phyloP scores from a whole-genome alignment of 1,284 basidiomycete species.

The Ceratobasidium sp. region DNA sequence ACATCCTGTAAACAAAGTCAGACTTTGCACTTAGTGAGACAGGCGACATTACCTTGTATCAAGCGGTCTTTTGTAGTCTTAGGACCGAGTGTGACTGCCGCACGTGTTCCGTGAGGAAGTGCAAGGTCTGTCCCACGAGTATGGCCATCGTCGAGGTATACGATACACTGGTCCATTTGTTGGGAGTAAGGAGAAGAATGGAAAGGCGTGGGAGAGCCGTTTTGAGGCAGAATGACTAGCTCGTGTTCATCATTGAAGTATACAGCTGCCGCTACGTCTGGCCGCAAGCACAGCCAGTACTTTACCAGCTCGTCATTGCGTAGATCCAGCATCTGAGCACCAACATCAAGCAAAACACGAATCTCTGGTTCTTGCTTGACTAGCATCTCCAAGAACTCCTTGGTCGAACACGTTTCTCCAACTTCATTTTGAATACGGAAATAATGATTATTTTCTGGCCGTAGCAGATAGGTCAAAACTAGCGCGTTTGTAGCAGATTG shows the following conservation, averaged over 20 bases:
- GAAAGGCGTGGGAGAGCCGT: neutral
- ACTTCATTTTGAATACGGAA: constrained; percentile 44
- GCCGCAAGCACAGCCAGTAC: too few relatives aligned
- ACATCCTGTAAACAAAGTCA: constrained; percentile 49
- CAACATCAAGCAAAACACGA: too few relatives aligned
- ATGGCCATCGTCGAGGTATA: constrained; percentile 26
- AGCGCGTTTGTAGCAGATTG: constrained; percentile 60
- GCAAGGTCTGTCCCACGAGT: constrained; percentile 20
- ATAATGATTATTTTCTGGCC: constrained; percentile 52
- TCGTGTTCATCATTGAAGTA: constrained; percentile 53
- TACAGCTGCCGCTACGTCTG: too few relatives aligned
- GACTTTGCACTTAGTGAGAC: too few relatives aligned
- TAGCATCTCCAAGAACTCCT: too few relatives aligned
- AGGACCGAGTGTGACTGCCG: constrained; percentile 58
- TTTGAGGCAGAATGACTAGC: neutral
- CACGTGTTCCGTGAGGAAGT: neutral
- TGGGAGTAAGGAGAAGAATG: constrained; percentile 10
- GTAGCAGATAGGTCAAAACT: too few relatives aligned
- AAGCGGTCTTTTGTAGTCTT: constrained; percentile 63
- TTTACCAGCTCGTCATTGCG: too few relatives aligned
- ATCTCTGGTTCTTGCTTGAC: too few relatives aligned
- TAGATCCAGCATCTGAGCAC: too few relatives aligned
- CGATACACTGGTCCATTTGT: constrained; percentile 20
- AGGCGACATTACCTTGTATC: constrained; percentile 55
- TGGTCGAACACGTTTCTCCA: neutral